Conservation (phyloP, 306 rosid species). For the Oxytropis ochrocephala region DNA sequence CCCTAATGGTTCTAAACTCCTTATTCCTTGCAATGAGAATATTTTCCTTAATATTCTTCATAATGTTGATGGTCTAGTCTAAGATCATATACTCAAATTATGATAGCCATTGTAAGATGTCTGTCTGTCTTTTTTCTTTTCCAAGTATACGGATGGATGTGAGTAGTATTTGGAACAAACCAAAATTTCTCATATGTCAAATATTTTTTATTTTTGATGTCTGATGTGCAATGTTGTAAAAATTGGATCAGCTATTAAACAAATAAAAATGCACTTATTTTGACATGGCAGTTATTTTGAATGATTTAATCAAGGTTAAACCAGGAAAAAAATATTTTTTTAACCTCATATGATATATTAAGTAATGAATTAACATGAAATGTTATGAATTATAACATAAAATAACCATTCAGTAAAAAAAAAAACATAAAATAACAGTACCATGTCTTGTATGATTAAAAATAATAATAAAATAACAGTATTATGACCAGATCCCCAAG, state of each 20-base stretch:
- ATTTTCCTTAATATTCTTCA: constrained; percentile 43
- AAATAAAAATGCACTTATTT: too few relatives aligned
- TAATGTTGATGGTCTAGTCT: constrained; percentile 11
- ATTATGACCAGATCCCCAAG: too few relatives aligned
- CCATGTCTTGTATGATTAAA: too few relatives aligned
- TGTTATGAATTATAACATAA: too few relatives aligned
- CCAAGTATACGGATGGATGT: neutral
- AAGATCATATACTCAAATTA: neutral
- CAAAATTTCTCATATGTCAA: neutral
- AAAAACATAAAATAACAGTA: too few relatives aligned
- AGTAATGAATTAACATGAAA: too few relatives aligned
- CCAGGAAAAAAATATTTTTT: too few relatives aligned
- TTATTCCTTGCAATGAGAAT: constrained; percentile 58
- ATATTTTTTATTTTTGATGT: neutral
- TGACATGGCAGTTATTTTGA: too few relatives aligned
- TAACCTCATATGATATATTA: too few relatives aligned
- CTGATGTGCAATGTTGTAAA: neutral
- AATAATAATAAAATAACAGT: too few relatives aligned
- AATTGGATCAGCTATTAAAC: neutral
- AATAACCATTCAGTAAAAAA: too few relatives aligned
- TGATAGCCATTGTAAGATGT: neutral
- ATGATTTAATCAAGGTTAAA: too few relatives aligned
- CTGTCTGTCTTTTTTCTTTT: neutral
- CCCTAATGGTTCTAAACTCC: constrained; percentile 34
- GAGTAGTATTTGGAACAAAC: neutral